phyloP scores from a whole-genome alignment of 1,139 yeast species.

The Saccharomycopsis phalli region DNA sequence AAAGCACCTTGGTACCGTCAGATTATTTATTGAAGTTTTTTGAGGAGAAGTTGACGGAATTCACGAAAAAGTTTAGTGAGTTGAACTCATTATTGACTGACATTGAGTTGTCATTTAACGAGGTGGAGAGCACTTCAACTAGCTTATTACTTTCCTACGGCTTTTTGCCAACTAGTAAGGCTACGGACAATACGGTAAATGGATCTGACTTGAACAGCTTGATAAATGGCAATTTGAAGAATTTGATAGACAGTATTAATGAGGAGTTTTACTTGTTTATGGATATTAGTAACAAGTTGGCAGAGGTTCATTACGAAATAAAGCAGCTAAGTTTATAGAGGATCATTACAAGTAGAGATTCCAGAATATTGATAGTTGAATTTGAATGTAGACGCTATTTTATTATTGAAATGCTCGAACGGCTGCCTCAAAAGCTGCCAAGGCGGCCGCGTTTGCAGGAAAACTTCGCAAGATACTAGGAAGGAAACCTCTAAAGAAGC shows the following conservation, averaged over 20 bases:
- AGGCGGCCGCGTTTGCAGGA: conserved; percentile 91
- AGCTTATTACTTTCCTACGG: conserved; percentile 16
- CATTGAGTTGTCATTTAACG: conserved; percentile 18
- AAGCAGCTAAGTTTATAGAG: conserved; percentile 28
- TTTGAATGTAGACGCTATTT: too few relatives aligned
- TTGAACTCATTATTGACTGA: conserved; percentile 17
- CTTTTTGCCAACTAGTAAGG: conserved; percentile 11
- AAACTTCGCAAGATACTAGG: conserved; percentile 70
- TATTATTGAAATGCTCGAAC: conserved; percentile 6
- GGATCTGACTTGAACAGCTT: conserved; percentile 14
- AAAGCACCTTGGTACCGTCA: conserved; percentile 8
- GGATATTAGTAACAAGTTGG: conserved; percentile 85
- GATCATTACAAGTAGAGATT: too few relatives aligned
- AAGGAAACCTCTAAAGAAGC: conserved; percentile 70
- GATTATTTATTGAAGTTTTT: conserved; percentile 17
- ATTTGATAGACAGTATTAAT: conserved; percentile 45
- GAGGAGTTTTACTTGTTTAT: conserved; percentile 81
- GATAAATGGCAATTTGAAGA: conserved; percentile 15
- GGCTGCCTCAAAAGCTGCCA: conserved; percentile 79
- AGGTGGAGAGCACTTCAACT: conserved; percentile 14
- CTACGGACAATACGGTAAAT: conserved; percentile 12
- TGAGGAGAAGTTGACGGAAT: conserved; percentile 17
- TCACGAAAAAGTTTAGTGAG: conserved; percentile 15
- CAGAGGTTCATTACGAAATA: conserved; percentile 76
- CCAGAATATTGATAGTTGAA: too few relatives aligned